Conservation (phyloP, 2,329 filamentous ascomycete species). For the Cadophora sp. region DNA sequence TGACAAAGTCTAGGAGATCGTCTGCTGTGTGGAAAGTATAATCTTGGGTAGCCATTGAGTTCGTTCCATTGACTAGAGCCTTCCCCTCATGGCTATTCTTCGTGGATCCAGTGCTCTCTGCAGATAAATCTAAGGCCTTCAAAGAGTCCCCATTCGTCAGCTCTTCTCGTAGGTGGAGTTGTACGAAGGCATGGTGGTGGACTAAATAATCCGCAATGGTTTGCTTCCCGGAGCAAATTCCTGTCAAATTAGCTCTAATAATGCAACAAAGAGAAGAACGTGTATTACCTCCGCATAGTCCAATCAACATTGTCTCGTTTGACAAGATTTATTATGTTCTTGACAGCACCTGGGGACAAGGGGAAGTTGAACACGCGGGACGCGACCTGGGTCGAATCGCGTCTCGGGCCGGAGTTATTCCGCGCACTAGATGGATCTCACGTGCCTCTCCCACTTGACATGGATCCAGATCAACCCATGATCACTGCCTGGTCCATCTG, state of each 20-base stretch:
- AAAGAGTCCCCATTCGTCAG: constrained; percentile 20
- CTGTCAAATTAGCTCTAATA: constrained; percentile 50
- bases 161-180: constrained; percentile 62
- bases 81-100: not conserved
- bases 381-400: not conserved
- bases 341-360: not conserved
- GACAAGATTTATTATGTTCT: too few species aligned
- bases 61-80: constrained; percentile 24
- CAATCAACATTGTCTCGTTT: constrained; percentile 69
- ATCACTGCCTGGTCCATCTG: constrained; percentile 2
- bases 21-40: constrained; percentile 66
- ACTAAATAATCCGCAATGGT: constrained; percentile 89
- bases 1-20: constrained; percentile 83
- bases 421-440: not conserved
- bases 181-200: constrained; percentile 81
- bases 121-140: constrained; percentile 1
- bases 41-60: constrained; percentile 9
- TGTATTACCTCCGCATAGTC: constrained; percentile 72
- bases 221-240: constrained; percentile 91
- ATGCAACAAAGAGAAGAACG: not conserved
- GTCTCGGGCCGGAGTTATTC: not conserved
- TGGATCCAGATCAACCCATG: not conserved
- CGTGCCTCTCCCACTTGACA: constrained; percentile 9
- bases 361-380: not conserved
- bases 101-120: not conserved